These are phyloP conservation scores for Scedosporium dehoogii DNA, from an alignment of 2,329 filamentous ascomycete genomes.

Conservation along the genomic window DNA sequence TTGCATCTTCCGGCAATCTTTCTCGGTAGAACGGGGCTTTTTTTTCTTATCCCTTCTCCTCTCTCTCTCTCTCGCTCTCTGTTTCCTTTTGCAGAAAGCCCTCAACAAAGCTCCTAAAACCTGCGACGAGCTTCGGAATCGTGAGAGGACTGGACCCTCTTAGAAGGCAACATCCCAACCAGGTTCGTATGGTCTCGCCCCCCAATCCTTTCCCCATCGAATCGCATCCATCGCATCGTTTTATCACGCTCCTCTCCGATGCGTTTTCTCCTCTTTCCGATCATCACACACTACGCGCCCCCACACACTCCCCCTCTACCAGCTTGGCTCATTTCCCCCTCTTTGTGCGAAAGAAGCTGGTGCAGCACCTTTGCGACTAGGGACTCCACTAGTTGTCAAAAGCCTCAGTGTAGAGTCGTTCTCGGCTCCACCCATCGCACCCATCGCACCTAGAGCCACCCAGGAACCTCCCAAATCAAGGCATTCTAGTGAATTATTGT, in stretches of 20 bases:
- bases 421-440: background rate
- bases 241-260: background rate
- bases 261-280: background rate
- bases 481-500: background rate
- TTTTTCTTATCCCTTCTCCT: background rate
- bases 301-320: background rate
- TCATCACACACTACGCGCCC: background rate
- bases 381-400: background rate
- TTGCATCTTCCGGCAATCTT: background rate
- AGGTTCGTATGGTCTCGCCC: no score
- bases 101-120: background rate
- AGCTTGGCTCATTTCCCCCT: slow-evolving; percentile 1
- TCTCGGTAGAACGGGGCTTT: background rate
- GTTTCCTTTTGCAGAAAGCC: background rate
- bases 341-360: background rate
- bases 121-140: background rate
- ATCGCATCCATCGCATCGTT: no score
- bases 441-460: background rate
- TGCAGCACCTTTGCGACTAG: background rate
- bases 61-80: no score
- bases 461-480: background rate
- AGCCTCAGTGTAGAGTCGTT: background rate
- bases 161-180: background rate
- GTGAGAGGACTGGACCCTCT: background rate
- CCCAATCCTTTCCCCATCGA: no score